phyloP scores from a whole-genome alignment of 2,329 filamentous ascomycete genomes.

The Neofusicoccum laricinum region DNA sequence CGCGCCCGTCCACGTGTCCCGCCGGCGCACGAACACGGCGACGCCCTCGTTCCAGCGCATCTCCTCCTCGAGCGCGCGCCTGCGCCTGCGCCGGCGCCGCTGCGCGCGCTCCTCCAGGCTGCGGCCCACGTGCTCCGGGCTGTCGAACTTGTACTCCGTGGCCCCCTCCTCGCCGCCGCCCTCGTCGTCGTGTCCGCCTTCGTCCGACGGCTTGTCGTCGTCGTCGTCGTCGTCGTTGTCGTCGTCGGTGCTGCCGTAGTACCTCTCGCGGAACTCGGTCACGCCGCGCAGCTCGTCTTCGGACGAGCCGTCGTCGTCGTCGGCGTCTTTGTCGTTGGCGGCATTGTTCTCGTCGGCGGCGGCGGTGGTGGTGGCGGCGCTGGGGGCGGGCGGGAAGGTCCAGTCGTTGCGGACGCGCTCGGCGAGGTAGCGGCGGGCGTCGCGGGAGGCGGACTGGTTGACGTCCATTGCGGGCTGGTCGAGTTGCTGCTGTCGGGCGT shows the following conservation, averaged over 20 bases:
- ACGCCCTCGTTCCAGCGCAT: slow-evolving; percentile 74
- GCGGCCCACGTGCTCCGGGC: slow-evolving; percentile 42
- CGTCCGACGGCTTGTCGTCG: slow-evolving; percentile 25
- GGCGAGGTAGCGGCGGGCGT: slow-evolving; percentile 41
- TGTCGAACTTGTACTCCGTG: slow-evolving; percentile 41
- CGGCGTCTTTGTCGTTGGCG: slow-evolving; percentile 28
- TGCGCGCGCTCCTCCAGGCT: slow-evolving; percentile 26
- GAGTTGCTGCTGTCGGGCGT: background rate
- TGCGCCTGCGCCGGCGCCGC: slow-evolving; percentile 37
- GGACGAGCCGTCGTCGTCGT: slow-evolving; percentile 20
- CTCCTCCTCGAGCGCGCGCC: slow-evolving; percentile 38
- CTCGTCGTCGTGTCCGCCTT: background rate
- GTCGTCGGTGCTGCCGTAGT: slow-evolving; percentile 35
- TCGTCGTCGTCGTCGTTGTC: slow-evolving; percentile 24
- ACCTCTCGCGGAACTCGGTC: slow-evolving; percentile 42
- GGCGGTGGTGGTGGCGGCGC: background rate
- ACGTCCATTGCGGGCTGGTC: background rate
- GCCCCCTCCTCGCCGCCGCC: slow-evolving; percentile 12
- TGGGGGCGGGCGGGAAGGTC: slow-evolving; percentile 37
- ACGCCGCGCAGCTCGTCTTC: slow-evolving; percentile 33
- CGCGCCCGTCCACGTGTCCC: slow-evolving; percentile 84
- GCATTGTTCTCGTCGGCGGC: background rate
- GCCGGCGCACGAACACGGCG: slow-evolving; percentile 71
- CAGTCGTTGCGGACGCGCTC: slow-evolving; percentile 46
- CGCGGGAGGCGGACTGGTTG: slow-evolving; percentile 42